Evolutionary conservation across 2,329 filamentous ascomycete species (phyloP), one percentile per base, ranked within the genome.

Genomic region (Peltaster fructicola): DNA sequence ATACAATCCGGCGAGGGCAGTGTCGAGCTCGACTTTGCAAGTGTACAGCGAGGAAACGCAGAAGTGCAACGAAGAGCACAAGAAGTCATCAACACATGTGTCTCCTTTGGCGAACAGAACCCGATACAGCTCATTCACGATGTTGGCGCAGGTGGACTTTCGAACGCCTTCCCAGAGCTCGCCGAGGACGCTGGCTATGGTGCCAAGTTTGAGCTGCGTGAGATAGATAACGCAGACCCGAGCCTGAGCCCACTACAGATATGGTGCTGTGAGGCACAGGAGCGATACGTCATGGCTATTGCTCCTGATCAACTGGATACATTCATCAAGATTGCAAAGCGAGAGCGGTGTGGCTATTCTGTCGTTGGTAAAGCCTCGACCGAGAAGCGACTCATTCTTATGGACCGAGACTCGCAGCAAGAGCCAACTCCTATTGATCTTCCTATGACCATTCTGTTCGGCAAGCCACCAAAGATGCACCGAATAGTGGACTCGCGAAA

Each of bases 41-140:
- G 82, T 57, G 88, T 98, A 15, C 88, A 98, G 56, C 67, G 88
- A 54, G 88, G 85, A 22, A 98, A 98, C 45, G 84, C 88, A 1
- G 88, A 98, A 54, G 85, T 95, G 52, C 81, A 98, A 53, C 67
- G 88, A 34, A 68, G 88, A 40, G 88, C 85, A 2, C 88, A 98
- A 55, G 91, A 95, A 68, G 88, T 98, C 36, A 98, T 98, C 53
- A 88, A 95, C 52, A 74, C 81, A 4, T 98, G 88, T 49, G 72
- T 78, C 14, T 74, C 80, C 3, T 66, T 95, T 40, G 85, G 84
- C 9, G 59, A 72, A 4, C 62, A 81, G 35, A 95, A 77, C 46
- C 88, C 88, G 0, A 95, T 98, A 38, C 75, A 80, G 28, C 85
- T 95, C 56, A 95, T 98, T 35, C 88, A 98, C 49, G 88, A 98